Evolutionary conservation across 371 early-diverging fungal genomes (phyloP).

Genomic region (Smittium mucronatum): DNA sequence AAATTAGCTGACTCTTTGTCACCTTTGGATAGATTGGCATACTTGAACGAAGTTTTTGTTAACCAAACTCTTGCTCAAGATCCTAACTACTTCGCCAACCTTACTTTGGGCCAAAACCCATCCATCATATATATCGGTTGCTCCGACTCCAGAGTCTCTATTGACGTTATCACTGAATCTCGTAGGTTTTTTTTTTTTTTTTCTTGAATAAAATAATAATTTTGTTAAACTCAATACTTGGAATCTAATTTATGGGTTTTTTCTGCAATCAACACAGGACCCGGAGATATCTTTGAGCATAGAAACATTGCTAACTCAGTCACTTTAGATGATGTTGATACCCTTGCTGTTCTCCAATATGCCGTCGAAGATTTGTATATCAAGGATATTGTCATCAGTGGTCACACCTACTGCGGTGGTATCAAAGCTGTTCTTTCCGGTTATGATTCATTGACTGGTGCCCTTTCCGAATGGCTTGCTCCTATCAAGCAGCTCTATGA

Average conservation of each 20-base stretch:
- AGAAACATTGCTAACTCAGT: constrained; percentile 93
- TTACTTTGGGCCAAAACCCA: too few species aligned
- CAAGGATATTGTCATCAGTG: constrained; percentile 84
- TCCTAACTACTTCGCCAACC: too few species aligned
- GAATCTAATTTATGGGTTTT: too few species aligned
- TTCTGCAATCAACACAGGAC: too few species aligned
- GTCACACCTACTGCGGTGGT: constrained; percentile 80
- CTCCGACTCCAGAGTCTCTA: constrained; percentile 84
- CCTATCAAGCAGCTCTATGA: constrained; percentile 63
- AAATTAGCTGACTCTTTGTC: too few species aligned
- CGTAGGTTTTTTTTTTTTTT: neutral
- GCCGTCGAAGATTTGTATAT: constrained; percentile 85
- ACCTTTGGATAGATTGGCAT: too few species aligned
- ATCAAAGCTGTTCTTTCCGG: constrained; percentile 66
- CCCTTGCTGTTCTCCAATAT: constrained; percentile 79
- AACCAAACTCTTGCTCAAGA: too few species aligned
- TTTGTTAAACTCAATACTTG: too few species aligned
- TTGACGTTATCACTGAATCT: constrained; percentile 35
- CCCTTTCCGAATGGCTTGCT: constrained; percentile 45
- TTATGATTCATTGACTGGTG: constrained; percentile 26
- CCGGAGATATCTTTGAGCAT: constrained; percentile 87
- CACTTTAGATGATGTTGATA: constrained; percentile 56
- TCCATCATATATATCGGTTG: too few species aligned
- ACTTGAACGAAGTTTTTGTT: too few species aligned
- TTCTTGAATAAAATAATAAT: neutral